Conservation (phyloP, 208 protist species). For the Lotmaria passim region DNA sequence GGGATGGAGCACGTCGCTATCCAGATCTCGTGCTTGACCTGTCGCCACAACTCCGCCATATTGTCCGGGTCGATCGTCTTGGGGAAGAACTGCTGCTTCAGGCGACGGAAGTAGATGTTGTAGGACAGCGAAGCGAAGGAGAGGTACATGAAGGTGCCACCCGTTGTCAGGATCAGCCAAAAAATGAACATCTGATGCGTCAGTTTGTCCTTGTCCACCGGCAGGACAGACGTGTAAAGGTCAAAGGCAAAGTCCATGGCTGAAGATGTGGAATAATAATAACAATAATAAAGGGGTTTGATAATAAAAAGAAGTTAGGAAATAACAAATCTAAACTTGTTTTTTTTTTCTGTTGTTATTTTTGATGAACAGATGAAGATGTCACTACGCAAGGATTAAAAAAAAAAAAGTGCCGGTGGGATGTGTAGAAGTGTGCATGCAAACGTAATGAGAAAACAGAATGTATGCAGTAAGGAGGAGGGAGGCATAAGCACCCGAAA, state of each 20-base stretch:
- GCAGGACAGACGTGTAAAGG: constrained; percentile 57
- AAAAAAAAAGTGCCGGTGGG: too few species aligned
- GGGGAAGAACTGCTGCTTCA: constrained; percentile 69
- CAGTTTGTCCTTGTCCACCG: constrained; percentile 59
- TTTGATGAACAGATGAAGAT: constrained; percentile 1
- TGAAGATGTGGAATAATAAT: neutral
- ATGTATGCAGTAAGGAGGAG: too few species aligned
- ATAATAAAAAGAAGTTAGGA: constrained; percentile 22
- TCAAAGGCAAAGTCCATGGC: constrained; percentile 73
- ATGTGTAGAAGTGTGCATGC: too few species aligned
- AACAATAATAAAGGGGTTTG: neutral
- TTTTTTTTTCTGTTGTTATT: neutral
- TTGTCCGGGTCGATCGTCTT: constrained; percentile 68
- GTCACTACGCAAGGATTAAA: too few species aligned
- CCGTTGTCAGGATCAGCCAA: constrained; percentile 76
- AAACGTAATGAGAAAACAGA: too few species aligned
- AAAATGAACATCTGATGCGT: constrained; percentile 69
- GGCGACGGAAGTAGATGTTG: constrained; percentile 57
- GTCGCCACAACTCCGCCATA: constrained; percentile 44
- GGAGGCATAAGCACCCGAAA: too few species aligned
- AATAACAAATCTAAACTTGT: too few species aligned
- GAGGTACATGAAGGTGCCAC: constrained; percentile 69
- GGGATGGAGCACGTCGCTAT: constrained; percentile 80
- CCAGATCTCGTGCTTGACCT: constrained; percentile 76
- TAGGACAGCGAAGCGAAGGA: constrained; percentile 61